phyloP scores from a whole-genome alignment of 2,329 filamentous ascomycete genomes.

The Fusarium pseudonygamai region DNA sequence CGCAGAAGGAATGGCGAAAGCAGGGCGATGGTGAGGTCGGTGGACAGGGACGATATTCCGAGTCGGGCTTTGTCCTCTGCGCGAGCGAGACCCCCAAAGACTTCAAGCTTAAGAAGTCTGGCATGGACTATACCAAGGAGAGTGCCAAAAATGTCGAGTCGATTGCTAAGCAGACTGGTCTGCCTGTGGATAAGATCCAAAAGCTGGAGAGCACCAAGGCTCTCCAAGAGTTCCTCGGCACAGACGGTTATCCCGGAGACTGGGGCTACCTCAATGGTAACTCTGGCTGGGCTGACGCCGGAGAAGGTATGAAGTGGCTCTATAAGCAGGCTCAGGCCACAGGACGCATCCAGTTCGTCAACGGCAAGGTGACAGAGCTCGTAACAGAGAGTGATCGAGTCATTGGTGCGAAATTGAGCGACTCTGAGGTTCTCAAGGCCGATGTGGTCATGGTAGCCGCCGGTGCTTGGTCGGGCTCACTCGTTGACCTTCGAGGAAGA shows the following conservation, averaged over 20 bases:
- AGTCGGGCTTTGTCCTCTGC: slow-evolving; percentile 74
- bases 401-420: slow-evolving; percentile 62
- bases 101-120: slow-evolving; percentile 51
- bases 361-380: slow-evolving; percentile 58
- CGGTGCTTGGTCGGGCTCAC: slow-evolving; percentile 84
- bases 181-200: slow-evolving; percentile 52
- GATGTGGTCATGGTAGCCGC: slow-evolving; percentile 83
- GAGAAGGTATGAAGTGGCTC: slow-evolving; percentile 73
- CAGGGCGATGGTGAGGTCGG: slow-evolving; percentile 64
- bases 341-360: slow-evolving; percentile 65
- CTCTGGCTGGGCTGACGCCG: slow-evolving; percentile 85
- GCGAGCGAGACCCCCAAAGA: slow-evolving; percentile 56
- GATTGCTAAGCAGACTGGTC: slow-evolving; percentile 54
- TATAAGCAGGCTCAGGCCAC: slow-evolving; percentile 63
- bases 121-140: slow-evolving; percentile 66
- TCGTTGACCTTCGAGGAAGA: slow-evolving; percentile 81
- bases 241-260: slow-evolving; percentile 63
- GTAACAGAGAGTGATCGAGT: slow-evolving; percentile 52
- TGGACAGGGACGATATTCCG: slow-evolving; percentile 72
- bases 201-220: slow-evolving; percentile 56
- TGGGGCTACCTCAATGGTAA: slow-evolving; percentile 79
- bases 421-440: slow-evolving; percentile 57
- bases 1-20: slow-evolving; percentile 75
- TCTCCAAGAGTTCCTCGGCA: slow-evolving; percentile 57
- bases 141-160: slow-evolving; percentile 70